Base-by-base conservation (phyloP, 495 filamentous ascomycete species). In the Parmelia sp. region DNA sequence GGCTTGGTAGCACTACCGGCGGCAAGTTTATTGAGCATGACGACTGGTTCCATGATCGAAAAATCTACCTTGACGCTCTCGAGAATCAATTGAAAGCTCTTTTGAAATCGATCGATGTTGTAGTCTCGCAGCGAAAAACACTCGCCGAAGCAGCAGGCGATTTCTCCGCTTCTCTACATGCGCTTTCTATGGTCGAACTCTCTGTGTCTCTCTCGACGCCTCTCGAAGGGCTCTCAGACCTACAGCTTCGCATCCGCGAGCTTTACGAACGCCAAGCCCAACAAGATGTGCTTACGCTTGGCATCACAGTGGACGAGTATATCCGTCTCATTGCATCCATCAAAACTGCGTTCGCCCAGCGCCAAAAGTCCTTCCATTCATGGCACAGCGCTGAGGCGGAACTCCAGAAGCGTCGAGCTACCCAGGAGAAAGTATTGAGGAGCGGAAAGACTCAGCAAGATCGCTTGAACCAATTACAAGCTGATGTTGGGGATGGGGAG, bases 41-140 rank as follows among this genome's bases (percentile, higher is more conserved):
- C 76, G 94, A 98, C 75, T 98, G 92, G 93, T 97, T 97, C 80
- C 95, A 97, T 71, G 95, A 98, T 66, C 91, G 95, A 53, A 88
- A 85, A 69, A 81, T 96, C 58, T 97, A 97, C 69, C 84, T 98
- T 23, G 94, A 97, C 74, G 92, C 92, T 19, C 80, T 98, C 35
- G 94, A 98, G 76, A 92, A 86, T 68, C 95, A 98, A 74, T 83
- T 98, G 62, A 97, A 96, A 76, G 89, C 90, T 3, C 84, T 97
- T 6, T 83, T 96, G 69, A 97, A 96, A 75, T 88, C 91, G 12
- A 92, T 96, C 75, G 94, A 98, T 69, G 87, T 83, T 17, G 95
- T 97, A 69, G 90, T 97, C 12, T 82, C 81, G 21, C 94, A 98
- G 74, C 85, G 94, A 53, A 96, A 96, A 77, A 89, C 88, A 17